Conservation (phyloP, 768 basidiomycete species). For the Neoboletus brunneissimus region DNA sequence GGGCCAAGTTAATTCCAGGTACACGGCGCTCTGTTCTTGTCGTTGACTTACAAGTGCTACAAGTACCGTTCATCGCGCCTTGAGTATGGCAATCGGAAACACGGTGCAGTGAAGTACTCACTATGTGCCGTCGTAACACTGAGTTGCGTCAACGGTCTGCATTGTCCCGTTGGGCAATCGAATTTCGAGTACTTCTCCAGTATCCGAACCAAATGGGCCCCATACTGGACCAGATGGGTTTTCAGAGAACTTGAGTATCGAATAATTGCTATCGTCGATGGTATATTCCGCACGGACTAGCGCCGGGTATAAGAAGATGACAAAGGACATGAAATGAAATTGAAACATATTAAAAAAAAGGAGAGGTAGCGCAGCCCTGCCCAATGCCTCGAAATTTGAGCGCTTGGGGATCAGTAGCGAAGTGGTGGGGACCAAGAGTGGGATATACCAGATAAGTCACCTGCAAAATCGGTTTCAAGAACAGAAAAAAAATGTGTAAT, state of each 20-base stretch:
- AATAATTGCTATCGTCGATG: conserved; percentile 29
- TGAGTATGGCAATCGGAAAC: conserved; percentile 3
- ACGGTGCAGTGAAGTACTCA: conserved; percentile 9
- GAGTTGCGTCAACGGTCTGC: conserved; percentile 20
- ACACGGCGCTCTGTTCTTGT: neutral
- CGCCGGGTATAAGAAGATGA: neutral
- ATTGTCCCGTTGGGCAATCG: conserved; percentile 28
- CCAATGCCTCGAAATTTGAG: neutral
- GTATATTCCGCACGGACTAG: conserved; percentile 24
- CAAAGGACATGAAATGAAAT: neutral
- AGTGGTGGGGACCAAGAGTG: conserved; percentile 4
- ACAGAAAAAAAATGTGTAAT: neutral
- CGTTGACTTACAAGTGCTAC: conserved; percentile 24
- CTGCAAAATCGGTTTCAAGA: neutral
- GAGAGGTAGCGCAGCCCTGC: neutral
- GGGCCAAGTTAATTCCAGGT: neutral
- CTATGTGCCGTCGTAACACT: conserved; percentile 27
- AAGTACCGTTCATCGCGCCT: neutral
- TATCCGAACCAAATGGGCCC: conserved; percentile 25
- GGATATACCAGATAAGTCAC: neutral
- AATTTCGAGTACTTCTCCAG: conserved; percentile 18
- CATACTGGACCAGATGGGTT: conserved; percentile 29
- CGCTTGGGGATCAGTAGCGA: neutral
- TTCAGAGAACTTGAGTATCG: conserved; percentile 23
- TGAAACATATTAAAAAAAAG: conserved; percentile 9